Percentiles rank a stretch among this genome's conserved stretches.
Evolutionary conservation across 2,329 filamentous ascomycete genomes (phyloP).

Genomic region (Exophiala mesophila): DNA sequence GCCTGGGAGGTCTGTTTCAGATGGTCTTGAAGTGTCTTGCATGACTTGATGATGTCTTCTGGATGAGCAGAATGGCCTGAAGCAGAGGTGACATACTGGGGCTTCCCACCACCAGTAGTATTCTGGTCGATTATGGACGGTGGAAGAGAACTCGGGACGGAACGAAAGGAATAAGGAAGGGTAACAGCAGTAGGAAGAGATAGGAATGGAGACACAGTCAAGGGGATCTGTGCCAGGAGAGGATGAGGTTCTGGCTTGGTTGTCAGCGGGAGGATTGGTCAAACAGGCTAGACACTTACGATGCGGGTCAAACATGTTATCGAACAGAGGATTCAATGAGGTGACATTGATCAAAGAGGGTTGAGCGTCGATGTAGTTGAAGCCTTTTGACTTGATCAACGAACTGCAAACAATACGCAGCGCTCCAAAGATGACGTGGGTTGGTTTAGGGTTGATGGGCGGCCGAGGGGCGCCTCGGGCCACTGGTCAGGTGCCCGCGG

Average conservation of each 20-base stretch:
- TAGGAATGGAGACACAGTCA: constrained; percentile 92
- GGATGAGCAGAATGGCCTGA: constrained; percentile 81
- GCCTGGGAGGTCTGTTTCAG: constrained; percentile 64
- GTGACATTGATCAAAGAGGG: too few relatives aligned
- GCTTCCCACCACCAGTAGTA: constrained; percentile 49
- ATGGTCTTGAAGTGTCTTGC: constrained; percentile 71
- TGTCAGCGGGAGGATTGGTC: too few relatives aligned
- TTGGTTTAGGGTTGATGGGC: too few relatives aligned
- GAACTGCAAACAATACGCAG: too few relatives aligned
- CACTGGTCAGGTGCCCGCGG: too few relatives aligned
- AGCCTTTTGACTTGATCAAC: too few relatives aligned
- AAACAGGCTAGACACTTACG: constrained; percentile 37
- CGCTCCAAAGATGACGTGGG: too few relatives aligned
- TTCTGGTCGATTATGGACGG: constrained; percentile 57
- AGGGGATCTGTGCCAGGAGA: constrained; percentile 82
- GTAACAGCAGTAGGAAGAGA: constrained; percentile 84
- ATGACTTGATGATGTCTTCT: constrained; percentile 77
- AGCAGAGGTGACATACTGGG: constrained; percentile 69
- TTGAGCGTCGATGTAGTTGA: too few relatives aligned
- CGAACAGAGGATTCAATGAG: too few relatives aligned
- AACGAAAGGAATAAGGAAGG: constrained; percentile 91
- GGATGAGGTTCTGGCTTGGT: constrained; percentile 68
- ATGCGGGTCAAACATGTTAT: constrained; percentile 44
- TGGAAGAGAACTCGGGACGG: constrained; percentile 80
- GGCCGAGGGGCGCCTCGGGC: too few relatives aligned